Percentiles rank a stretch among this genome's conserved stretches.
Evolutionary conservation across 2,329 filamentous ascomycete genomes (phyloP).

Genomic region (Fusarium goolgardi): DNA sequence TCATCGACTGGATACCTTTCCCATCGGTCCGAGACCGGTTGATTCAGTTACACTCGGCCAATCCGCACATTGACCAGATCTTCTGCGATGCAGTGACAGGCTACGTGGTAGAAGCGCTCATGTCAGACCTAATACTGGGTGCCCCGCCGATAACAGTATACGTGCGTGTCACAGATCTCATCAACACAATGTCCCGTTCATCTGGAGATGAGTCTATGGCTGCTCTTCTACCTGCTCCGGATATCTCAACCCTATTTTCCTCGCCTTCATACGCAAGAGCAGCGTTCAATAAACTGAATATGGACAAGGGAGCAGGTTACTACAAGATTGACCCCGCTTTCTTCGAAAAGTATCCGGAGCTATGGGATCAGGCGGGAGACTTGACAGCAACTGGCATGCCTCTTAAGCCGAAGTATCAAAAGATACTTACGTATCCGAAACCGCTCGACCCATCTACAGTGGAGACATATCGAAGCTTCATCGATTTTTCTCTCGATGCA

Average conservation of each 20-base stretch:
- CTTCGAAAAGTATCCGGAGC: conserved; percentile 50
- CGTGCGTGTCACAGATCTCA: conserved; percentile 48
- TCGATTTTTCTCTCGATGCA: conserved; percentile 50
- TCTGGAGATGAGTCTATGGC: conserved; percentile 1
- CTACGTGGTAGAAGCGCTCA: conserved; percentile 48
- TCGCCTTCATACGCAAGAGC: conserved; percentile 43
- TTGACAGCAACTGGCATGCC: conserved; percentile 48
- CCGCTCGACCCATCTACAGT: conserved; percentile 47
- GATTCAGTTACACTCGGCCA: conserved; percentile 49
- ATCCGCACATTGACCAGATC: conserved; percentile 49
- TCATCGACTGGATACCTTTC: conserved; percentile 51
- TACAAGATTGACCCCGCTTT: conserved; percentile 52
- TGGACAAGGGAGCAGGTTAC: conserved; percentile 49
- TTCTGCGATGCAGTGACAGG: conserved; percentile 51
- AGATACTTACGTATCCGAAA: conserved; percentile 48
- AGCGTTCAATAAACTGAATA: conserved; percentile 47
- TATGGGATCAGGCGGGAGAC: conserved; percentile 45
- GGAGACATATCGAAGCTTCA: conserved; percentile 50
- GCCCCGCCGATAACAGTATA: conserved; percentile 46
- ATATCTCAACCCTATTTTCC: conserved; percentile 41
- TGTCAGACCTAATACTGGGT: conserved; percentile 46
- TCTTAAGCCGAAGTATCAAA: conserved; percentile 46
- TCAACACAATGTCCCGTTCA: conserved; percentile 44
- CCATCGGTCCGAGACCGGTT: conserved; percentile 46
- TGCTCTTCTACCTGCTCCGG: conserved; percentile 42